Base-by-base conservation (phyloP, 1,139 yeast species). In the Sugiyamaella castrensis region DNA sequence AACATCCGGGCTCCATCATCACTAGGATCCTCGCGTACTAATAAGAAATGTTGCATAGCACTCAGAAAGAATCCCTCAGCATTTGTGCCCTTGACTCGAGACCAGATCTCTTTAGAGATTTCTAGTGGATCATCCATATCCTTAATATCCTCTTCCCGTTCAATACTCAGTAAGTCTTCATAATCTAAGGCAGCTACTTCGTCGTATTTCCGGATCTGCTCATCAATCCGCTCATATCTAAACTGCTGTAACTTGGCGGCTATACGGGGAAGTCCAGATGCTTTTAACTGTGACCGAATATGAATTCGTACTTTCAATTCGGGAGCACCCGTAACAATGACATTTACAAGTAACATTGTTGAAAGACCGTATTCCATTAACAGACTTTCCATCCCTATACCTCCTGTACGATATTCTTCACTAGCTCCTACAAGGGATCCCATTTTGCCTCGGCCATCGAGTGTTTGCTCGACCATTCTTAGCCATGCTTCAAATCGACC, bases 391-490 rank as follows among this genome's bases (percentile, higher is more conserved):
- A 83, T 77, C 2, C 74, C 69, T 1, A 76, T 64, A 1, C 88
- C 87, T 8, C 80, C 75, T 11, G 79, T 72, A 54, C 82, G 81
- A 49, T 82, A 75, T 57, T 92, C 98, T n/a, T 85, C 95, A 53
- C 91, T 83, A 0, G 97, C 96, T 1, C 97, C 97, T 8, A 92
- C 98, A 58, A 84, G 70, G 0, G 96, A 87, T 12, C 96, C 95
- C 75, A 85, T 75, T 59, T 82, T 84, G 10, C 98, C 98, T 57
- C 92, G 76, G 1, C 97, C 97, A 54, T 85, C 91, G 46, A 92
- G 64, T 0, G 95, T 82, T 50, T 81, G 77, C 50, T 80, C 86
- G 3, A 88, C 84, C 9, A 84, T 72, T 57, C 77, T 73, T 47
- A 91, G 66, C 98, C 98, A 92, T n/a, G 87, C 79, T 59, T 87